A percentile compares a stretch with the other conserved stretches of the same genome.
These are phyloP conservation scores for Orbilia oligospora DNA, from an alignment of 2,329 filamentous ascomycete genomes.

Conservation along the genomic window DNA sequence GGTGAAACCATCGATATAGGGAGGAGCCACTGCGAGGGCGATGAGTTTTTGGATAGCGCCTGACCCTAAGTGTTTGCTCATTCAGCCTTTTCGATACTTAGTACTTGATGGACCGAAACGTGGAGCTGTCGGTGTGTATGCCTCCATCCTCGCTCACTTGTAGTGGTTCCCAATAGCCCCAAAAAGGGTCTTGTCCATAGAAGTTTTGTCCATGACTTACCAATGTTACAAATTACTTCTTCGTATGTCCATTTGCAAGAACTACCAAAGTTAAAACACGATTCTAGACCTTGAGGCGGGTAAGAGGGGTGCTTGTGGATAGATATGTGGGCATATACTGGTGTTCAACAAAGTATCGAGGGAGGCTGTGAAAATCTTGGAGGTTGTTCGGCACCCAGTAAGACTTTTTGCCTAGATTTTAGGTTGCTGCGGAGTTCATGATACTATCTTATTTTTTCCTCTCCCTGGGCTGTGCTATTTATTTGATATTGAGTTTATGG, in stretches of 20 bases:
- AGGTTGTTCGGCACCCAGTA: neutral
- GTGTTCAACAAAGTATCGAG: conserved; percentile 24
- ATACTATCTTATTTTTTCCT: conserved; percentile 38
- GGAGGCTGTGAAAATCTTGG: conserved; percentile 35
- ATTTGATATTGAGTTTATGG: neutral
- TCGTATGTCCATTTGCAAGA: conserved; percentile 24
- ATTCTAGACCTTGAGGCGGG: neutral
- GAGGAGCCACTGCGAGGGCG: neutral
- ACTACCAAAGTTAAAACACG: neutral
- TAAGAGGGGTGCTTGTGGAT: conserved; percentile 1
- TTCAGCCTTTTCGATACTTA: conserved; percentile 5
- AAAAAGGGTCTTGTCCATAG: conserved; percentile 7
- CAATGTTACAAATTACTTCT: conserved; percentile 32
- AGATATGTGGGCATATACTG: conserved; percentile 19
- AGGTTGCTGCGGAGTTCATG: conserved; percentile 10
- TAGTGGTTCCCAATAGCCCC: conserved; percentile 16
- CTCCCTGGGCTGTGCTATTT: conserved; percentile 5
- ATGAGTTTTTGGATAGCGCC: conserved; percentile 16
- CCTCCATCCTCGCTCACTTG: neutral
- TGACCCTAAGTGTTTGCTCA: conserved; percentile 14
- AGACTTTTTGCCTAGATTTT: conserved; percentile 12
- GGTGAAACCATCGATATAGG: conserved; percentile 26
- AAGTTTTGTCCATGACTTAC: conserved; percentile 6
- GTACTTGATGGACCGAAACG: conserved; percentile 35
- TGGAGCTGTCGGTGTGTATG: conserved; percentile 15